Percentiles rank a stretch among this genome's conserved stretches.
phyloP scores from a whole-genome alignment of 805 yeast genomes.

The Candida sithepensis region DNA sequence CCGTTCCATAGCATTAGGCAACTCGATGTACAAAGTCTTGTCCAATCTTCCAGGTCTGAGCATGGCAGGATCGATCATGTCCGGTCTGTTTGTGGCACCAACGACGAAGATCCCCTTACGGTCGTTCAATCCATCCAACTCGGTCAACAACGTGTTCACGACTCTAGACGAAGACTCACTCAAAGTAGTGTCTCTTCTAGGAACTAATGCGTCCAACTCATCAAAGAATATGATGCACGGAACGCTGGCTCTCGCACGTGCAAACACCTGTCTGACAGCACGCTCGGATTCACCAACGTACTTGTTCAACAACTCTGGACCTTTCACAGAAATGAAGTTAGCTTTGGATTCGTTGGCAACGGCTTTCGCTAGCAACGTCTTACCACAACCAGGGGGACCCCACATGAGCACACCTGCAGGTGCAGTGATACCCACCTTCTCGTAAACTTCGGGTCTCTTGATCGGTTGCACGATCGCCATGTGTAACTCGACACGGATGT shows the following conservation, averaged over 20 bases:
- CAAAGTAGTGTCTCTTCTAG: conserved; percentile 82
- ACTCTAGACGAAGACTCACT: conserved; percentile 91
- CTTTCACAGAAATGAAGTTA: conserved; percentile 91
- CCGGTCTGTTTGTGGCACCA: conserved; percentile 97
- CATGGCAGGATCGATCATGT: conserved; percentile 98
- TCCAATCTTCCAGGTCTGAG: conserved; percentile 94
- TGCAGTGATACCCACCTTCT: conserved; percentile 88
- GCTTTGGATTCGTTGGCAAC: conserved; percentile 97
- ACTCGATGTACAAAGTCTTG: conserved; percentile 85
- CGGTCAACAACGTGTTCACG: conserved; percentile 91
- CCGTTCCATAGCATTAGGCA: conserved; percentile 78
- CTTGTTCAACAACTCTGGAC: conserved; percentile 93
- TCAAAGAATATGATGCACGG: conserved; percentile 95
- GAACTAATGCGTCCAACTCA: conserved; percentile 94
- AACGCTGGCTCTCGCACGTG: conserved; percentile 91
- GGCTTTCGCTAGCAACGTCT: conserved; percentile 92
- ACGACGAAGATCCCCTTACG: conserved; percentile 90
- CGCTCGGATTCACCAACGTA: conserved; percentile 95
- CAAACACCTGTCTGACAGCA: conserved; percentile 87
- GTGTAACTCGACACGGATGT: conserved; percentile 83
- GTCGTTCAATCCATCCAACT: conserved; percentile 90
- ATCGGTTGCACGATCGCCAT: conserved; percentile 98
- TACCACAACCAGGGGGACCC: conserved; percentile 99
- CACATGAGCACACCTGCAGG: conserved; percentile 96
- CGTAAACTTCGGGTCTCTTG: conserved; percentile 83